Conservation (phyloP, 345 rosid species). For the Hibiscus mutabilis region DNA sequence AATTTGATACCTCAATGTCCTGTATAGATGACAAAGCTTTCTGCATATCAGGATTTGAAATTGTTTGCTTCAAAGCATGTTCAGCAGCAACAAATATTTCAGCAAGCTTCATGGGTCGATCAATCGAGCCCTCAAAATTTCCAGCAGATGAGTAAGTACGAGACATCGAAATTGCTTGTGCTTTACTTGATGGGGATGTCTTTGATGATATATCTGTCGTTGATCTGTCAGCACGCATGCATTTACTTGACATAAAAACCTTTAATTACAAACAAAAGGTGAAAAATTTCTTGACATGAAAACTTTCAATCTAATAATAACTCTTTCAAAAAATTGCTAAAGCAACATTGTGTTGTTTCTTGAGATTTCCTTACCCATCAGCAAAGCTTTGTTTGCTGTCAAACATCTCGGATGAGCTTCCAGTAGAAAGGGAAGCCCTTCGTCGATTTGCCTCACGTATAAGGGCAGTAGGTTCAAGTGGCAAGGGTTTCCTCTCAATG, state of each 20-base stretch:
- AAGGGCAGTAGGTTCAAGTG: conserved; percentile 92
- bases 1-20: conserved; percentile 72
- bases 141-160: conserved; percentile 85
- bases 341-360: conserved; percentile 9
- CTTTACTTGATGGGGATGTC: conserved; percentile 41
- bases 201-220: conserved; percentile 44
- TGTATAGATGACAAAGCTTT: conserved; percentile 70
- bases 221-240: conserved; percentile 54
- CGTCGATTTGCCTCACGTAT: conserved; percentile 90
- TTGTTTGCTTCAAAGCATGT: conserved; percentile 64
- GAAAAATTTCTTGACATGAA: background rate
- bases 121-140: conserved; percentile 64
- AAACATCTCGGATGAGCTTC: conserved; percentile 64
- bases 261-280: conserved; percentile 18
- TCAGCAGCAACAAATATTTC: conserved; percentile 94
- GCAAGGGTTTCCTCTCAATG: conserved; percentile 80
- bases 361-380: conserved; percentile 53
- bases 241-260: conserved; percentile 12
- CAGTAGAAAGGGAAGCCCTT: conserved; percentile 97
- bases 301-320: background rate
- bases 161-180: conserved; percentile 38
- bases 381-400: conserved; percentile 5
- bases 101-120: conserved; percentile 95
- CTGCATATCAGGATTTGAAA: conserved; percentile 60
- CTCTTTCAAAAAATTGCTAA: background rate